These are phyloP conservation scores for Vachellia collinsii DNA, from an alignment of 306 rosid species.

Conservation along the genomic window DNA sequence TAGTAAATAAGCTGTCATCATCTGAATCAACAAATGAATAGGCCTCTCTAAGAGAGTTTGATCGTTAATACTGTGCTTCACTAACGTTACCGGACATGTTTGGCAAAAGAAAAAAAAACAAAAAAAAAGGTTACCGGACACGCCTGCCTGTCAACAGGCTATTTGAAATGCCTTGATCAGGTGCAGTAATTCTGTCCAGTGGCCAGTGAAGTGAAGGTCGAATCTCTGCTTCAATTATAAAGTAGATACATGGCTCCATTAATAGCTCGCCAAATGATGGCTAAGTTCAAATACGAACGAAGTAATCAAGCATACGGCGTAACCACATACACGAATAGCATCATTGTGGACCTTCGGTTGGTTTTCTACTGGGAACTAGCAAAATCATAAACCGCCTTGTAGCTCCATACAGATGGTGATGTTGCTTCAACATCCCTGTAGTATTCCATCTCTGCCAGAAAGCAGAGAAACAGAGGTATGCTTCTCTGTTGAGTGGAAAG, in stretches of 20 bases:
- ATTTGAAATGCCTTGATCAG: background rate
- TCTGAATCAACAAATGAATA: background rate
- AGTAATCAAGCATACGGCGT: background rate
- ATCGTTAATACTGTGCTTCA: background rate
- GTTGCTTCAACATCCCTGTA: slow-evolving; percentile 49
- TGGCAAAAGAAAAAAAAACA: no score
- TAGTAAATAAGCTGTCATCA: background rate
- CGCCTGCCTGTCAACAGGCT: background rate
- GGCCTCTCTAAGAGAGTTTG: background rate
- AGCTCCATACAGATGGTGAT: slow-evolving; percentile 21
- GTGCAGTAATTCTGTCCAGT: background rate
- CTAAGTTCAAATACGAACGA: slow-evolving; percentile 19
- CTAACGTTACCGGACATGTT: background rate
- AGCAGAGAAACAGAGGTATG: slow-evolving; percentile 57
- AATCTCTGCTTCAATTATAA: slow-evolving; percentile 1
- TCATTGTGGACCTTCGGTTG: background rate
- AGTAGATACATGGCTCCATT: background rate
- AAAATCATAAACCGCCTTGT: slow-evolving; percentile 10
- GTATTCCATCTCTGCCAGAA: slow-evolving; percentile 48
- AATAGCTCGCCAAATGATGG: background rate
- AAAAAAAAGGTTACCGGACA: background rate
- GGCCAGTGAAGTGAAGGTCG: background rate
- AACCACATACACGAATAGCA: slow-evolving; percentile 12
- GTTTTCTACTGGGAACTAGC: slow-evolving; percentile 10
- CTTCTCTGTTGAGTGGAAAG: slow-evolving; percentile 56